These are phyloP conservation scores for Leishmania braziliensis DNA, from an alignment of 208 protist species.

Conservation along the genomic window DNA sequence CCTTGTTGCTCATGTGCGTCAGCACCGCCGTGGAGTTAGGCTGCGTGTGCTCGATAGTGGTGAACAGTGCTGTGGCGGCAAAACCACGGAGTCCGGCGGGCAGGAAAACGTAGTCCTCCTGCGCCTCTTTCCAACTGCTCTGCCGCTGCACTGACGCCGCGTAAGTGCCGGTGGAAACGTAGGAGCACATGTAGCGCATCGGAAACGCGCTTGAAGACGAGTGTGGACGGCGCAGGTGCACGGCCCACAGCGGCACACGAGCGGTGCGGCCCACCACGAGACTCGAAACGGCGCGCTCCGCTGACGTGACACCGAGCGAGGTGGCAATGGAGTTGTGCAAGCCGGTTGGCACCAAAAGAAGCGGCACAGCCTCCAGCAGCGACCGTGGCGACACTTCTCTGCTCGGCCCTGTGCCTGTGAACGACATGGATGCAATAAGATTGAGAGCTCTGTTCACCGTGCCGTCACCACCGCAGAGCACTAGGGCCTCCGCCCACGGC, in stretches of 20 bases:
- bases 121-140: constrained; percentile 40
- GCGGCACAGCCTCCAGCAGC: constrained; percentile 30
- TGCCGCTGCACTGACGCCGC: constrained; percentile 56
- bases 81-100: constrained; percentile 45
- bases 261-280: constrained; percentile 61
- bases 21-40: constrained; percentile 38
- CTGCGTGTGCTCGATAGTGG: constrained; percentile 35
- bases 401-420: neutral
- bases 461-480: constrained; percentile 80
- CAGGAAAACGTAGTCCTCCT: constrained; percentile 67
- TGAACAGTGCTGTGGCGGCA: constrained; percentile 52
- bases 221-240: constrained; percentile 37
- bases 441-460: constrained; percentile 78
- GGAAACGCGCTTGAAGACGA: constrained; percentile 1
- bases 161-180: constrained; percentile 64
- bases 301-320: constrained; percentile 66
- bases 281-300: constrained; percentile 63
- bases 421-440: constrained; percentile 32
- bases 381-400: constrained; percentile 4
- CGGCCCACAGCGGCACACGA: constrained; percentile 70
- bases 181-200: constrained; percentile 68
- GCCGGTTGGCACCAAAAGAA: constrained; percentile 74
- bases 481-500: constrained; percentile 38
- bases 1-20: constrained; percentile 7
- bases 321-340: constrained; percentile 79